A percentile compares a stretch with the other conserved stretches of the same genome.
Conservation (phyloP, 495 filamentous ascomycete species). For the Daldinia caldariorum region DNA sequence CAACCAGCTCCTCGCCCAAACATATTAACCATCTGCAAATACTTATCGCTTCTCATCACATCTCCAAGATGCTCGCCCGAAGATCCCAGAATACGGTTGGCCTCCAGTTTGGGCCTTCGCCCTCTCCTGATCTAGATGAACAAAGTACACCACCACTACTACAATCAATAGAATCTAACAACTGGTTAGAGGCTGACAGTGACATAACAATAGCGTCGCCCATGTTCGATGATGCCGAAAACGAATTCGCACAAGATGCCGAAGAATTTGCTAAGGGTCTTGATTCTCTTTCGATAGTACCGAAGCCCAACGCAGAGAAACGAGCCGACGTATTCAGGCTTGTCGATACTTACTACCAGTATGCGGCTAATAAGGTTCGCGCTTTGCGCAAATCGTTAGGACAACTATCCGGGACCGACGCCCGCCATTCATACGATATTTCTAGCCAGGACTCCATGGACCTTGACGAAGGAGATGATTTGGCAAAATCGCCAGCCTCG, state of each 20-base stretch:
- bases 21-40: slow-evolving; percentile 9
- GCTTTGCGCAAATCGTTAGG: slow-evolving; percentile 49
- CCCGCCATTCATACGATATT: slow-evolving; percentile 63
- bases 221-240: slow-evolving; percentile 34
- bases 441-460: slow-evolving; percentile 68
- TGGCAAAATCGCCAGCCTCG: slow-evolving; percentile 45
- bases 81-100: slow-evolving; percentile 21
- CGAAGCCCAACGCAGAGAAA: slow-evolving; percentile 50
- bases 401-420: slow-evolving; percentile 18
- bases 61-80: slow-evolving; percentile 34
- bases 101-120: slow-evolving; percentile 33
- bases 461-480: slow-evolving; percentile 59
- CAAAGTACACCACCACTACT: slow-evolving; percentile 38
- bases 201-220: slow-evolving; percentile 17
- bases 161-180: slow-evolving; percentile 21
- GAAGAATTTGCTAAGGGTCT: slow-evolving; percentile 58
- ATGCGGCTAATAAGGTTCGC: slow-evolving; percentile 52
- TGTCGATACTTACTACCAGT: slow-evolving; percentile 56
- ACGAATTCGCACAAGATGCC: slow-evolving; percentile 53
- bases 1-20: slow-evolving; percentile 37
- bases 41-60: background rate
- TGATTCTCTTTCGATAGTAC: slow-evolving; percentile 50
- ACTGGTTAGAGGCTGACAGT: slow-evolving; percentile 29
- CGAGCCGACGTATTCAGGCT: slow-evolving; percentile 56
- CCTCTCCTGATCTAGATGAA: slow-evolving; percentile 27